Evolutionary conservation across 2,329 filamentous ascomycete genomes (phyloP), one percentile per base, ranked within the genome.

Genomic region (Fusarium bactridioides): DNA sequence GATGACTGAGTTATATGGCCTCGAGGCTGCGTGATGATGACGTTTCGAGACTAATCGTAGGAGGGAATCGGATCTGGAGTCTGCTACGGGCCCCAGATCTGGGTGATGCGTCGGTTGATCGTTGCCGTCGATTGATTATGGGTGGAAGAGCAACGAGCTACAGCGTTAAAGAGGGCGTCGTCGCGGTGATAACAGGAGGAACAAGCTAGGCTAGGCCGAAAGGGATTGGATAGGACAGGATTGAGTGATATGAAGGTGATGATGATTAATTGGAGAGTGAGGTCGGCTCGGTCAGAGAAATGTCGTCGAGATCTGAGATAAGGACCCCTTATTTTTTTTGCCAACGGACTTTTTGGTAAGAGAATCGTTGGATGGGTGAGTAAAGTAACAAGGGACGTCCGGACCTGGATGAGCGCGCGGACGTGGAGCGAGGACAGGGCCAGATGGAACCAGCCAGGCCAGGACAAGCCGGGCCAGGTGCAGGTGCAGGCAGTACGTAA

Each of bases 301-400:
- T 72, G 58, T 72, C 51, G 63, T 74, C 70, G 70, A 73, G 58
- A 56, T 73, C 47, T 37, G 59, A 58, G 51, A 69, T 33, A 70
- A 70, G 58, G 66, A 69, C 66, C 70, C 70, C 70, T 73, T 73
- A 73, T 73, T 73, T 73, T 73, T 73, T 67, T 70, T 29, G 50
- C 65, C 50, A 66, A 64, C 70, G 67, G 70, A 64, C 40, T 70
- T 72, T 73, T 56, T 70, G 57, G 47, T 45, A 47, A 59, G 54
- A 70, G 69, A 60, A 57, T 70, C 58, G 70, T 72, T 71, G 66
- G 66, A 73, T 73, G 70, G 63, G 66, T 73, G 70, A 73, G 51
- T 41, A 63, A 40, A 60, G 58, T 65, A 69, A 64, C 70, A 73
- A 73, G 70, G 70, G 67, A 73, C 70, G 70, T 73, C 64, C 67